Evolutionary conservation across 345 rosid genomes (phyloP).

Genomic region (Atalantia buxifolia): DNA sequence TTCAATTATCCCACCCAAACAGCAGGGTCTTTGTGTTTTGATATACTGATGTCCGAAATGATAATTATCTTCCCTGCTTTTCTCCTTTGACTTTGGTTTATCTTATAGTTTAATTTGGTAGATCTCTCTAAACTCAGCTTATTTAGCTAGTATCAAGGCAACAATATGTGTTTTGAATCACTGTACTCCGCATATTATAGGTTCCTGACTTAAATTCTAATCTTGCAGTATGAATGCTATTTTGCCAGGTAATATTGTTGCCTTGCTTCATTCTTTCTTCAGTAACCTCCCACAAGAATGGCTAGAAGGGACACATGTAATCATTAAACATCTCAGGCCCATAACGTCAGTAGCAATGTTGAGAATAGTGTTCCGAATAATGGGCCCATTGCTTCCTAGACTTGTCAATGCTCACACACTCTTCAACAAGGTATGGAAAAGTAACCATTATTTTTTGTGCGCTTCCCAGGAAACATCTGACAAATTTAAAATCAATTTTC

Average conservation of each 20-base stretch:
- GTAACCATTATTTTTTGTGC: not conserved
- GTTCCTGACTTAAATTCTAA: conserved; percentile 16
- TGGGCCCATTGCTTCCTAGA: conserved; percentile 96
- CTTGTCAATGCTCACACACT: conserved; percentile 85
- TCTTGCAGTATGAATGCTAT: conserved; percentile 11
- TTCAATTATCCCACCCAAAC: not conserved
- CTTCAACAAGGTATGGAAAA: conserved; percentile 72
- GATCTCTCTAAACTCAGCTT: not conserved
- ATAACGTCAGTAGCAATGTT: conserved; percentile 92
- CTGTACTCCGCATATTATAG: not conserved
- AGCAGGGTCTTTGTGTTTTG: not conserved
- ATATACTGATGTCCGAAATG: not conserved
- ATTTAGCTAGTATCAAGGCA: not conserved
- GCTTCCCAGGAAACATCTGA: not conserved
- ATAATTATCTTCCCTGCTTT: not conserved
- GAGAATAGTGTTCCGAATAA: conserved; percentile 89
- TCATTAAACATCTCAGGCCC: conserved; percentile 81
- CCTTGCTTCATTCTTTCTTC: conserved; percentile 93
- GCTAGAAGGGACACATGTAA: conserved; percentile 85
- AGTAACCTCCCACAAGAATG: conserved; percentile 98
- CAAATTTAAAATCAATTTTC: not conserved
- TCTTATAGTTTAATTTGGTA: not conserved
- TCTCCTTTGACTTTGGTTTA: not conserved
- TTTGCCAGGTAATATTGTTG: conserved; percentile 79
- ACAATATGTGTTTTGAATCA: not conserved